Evolutionary conservation across 2,329 filamentous ascomycete species (phyloP), one percentile per base, ranked within the genome.

Genomic region (Epichloe glyceriae): DNA sequence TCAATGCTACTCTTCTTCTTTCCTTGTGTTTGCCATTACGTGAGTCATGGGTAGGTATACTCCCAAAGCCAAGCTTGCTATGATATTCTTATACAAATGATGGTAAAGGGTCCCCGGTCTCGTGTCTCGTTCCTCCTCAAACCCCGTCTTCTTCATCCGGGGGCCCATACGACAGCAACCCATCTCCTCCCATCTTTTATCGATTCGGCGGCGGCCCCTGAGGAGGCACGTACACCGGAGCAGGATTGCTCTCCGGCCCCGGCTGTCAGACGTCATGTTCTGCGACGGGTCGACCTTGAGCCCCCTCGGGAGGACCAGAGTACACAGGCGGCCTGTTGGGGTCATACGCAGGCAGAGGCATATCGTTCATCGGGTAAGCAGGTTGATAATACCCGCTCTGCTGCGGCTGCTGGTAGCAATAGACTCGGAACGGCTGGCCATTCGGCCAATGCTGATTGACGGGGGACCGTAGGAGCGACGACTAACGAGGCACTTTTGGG

Each of bases 261-360:
- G 52, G 47, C 53, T 54, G 44, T 55, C 57, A 15, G 57, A 45
- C 41, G 56, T 52, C 49, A 60, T 61, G 56, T 63, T 68, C 64
- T 80, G 77, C 22, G 65, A 66, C 15, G 75, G 75, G 53, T 79
- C 75, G 49, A 75, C 62, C 67, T 83, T 82, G 49, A 70, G 19
- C 65, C 70, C 51, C 74, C 2, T 67, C 66, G 7, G 74, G 73
- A 45, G 74, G 67, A 4, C 55, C 61, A 40, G 75, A 71, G 60
- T 83, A 82, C 59, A 73, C 65, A 7, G 78, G 78, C 50, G 78
- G 78, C 30, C 76, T 67, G 56, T 69, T 74, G 5, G 76, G 75
- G 55, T 82, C 78, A 61, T 82, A 82, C 49, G 79, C 72, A 17
- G 76, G 76, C 12, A 75, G 75, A 47, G 74, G 69, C 70, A 76